Percentiles rank a stretch among this genome's conserved stretches.
These are phyloP conservation scores for Cercophora samala DNA, from an alignment of 495 filamentous ascomycete genomes.

Conservation along the genomic window DNA sequence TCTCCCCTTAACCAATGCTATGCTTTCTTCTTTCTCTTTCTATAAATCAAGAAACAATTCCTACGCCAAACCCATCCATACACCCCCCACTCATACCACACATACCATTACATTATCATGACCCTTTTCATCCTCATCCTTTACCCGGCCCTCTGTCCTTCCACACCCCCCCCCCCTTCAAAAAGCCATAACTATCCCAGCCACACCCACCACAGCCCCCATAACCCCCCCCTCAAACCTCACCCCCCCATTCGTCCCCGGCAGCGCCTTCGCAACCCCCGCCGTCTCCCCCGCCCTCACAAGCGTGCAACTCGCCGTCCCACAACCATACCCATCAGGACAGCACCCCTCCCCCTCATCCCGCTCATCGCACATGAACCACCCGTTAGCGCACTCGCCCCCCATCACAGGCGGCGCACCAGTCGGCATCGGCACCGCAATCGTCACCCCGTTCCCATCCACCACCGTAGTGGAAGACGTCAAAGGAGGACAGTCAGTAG, in stretches of 20 bases:
- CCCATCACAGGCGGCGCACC: slow-evolving; percentile 33
- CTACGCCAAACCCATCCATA: too few species aligned
- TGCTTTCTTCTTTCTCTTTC: too few species aligned
- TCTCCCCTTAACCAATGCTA: too few species aligned
- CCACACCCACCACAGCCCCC: slow-evolving; percentile 7
- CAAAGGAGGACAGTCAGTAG: slow-evolving; percentile 51
- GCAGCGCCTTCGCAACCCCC: slow-evolving; percentile 59
- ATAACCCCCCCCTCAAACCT: not conserved
- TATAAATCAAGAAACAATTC: too few species aligned
- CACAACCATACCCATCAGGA: slow-evolving; percentile 70
- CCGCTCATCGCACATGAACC: slow-evolving; percentile 61
- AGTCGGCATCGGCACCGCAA: slow-evolving; percentile 56
- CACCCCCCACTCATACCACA: too few species aligned
- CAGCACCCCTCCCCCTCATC: slow-evolving; percentile 71
- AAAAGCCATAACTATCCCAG: slow-evolving; percentile 5
- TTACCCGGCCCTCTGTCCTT: too few species aligned
- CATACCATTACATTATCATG: too few species aligned
- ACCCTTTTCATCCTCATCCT: too few species aligned
- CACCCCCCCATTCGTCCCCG: slow-evolving; percentile 20
- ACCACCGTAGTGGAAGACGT: slow-evolving; percentile 57
- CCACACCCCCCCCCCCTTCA: not conserved
- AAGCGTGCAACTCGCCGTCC: slow-evolving; percentile 62
- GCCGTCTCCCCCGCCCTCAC: slow-evolving; percentile 42
- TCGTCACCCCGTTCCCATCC: slow-evolving; percentile 58
- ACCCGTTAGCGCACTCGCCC: slow-evolving; percentile 66